Evolutionary conservation across 169 alveolate species (phyloP), one percentile per base, ranked within the genome.

Genomic region (Cryptosporidium sp.): DNA sequence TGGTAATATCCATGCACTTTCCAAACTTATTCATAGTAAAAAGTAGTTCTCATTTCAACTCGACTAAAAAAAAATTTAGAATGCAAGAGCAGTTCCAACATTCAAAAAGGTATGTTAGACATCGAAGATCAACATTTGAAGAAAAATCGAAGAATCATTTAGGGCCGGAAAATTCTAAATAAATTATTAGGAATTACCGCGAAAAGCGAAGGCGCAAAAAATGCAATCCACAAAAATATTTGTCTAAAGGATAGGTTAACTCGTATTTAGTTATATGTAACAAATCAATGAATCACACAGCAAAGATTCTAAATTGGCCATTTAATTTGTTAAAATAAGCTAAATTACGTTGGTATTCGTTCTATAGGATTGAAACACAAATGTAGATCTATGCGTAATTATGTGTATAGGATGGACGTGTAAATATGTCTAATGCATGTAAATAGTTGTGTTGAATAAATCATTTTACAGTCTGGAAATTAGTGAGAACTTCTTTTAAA

Each of bases 361-460:
- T 33, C 18, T 9, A 35, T 65, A 65, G 51, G 31, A 23, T 10
- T 31, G 33, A 65, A 65, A 45, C 43, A 43, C 12, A 23, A 29
- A 52, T 59, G 71, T 71, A 73, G 86, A 73, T 73, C 86, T 73
- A 73, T 73, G 50, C 86, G 86, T 31, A 52, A 23, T 45, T 16
- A 58, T 58, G 86, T 73, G 86, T 73, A 73, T 71, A 55, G 51
- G 33, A 59, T 31, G 43, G 43, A 69, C 62, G 84, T 45, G 62
- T 23, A 18, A 14, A 18, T 69, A 69, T 69, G 84, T 69, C 84
- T 69, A 39, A 39, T 69, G 41, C 84, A 69, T 69, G 84, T 69
- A 69, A 41, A 26, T 45, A 23, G 39, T 9, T 8, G 33, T 35
- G 12, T 12, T 23, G 16, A 55, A 55, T 55, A 55, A 55, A 55